Evolutionary conservation across 257 asterid genomes (phyloP).

Genomic region (Jacaranda mimosifolia): DNA sequence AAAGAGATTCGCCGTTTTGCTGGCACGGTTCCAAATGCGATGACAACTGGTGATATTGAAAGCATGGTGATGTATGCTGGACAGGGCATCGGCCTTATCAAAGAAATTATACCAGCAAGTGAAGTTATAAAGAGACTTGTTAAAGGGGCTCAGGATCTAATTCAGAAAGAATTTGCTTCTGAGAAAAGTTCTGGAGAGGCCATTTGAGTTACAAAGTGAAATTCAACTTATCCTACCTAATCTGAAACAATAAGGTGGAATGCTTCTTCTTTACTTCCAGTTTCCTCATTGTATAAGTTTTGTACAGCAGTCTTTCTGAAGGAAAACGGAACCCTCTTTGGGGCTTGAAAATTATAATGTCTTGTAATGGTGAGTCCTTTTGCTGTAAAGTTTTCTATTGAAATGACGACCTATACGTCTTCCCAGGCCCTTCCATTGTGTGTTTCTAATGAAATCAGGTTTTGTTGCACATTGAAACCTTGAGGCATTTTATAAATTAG

Average conservation of each 20-base stretch:
- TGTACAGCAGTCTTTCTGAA: background rate
- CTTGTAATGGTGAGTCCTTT: too few relatives aligned
- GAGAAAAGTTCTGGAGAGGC: slow-evolving; percentile 1
- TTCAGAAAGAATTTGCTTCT: slow-evolving; percentile 49
- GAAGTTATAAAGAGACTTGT: slow-evolving; percentile 69
- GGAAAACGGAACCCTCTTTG: background rate
- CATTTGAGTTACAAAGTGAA: background rate
- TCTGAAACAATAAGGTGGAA: too few relatives aligned
- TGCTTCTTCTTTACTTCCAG: background rate
- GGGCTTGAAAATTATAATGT: background rate
- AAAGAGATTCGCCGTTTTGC: slow-evolving; percentile 76
- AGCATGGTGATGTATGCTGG: slow-evolving; percentile 94
- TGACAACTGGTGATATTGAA: slow-evolving; percentile 75
- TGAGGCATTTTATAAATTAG: too few relatives aligned
- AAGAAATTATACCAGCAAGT: slow-evolving; percentile 74
- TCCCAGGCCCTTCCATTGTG: too few relatives aligned
- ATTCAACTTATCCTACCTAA: background rate
- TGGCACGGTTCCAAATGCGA: slow-evolving; percentile 77
- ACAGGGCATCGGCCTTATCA: slow-evolving; percentile 66
- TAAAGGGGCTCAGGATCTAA: slow-evolving; percentile 69
- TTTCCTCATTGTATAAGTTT: background rate
- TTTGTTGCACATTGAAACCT: too few relatives aligned
- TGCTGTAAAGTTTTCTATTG: too few relatives aligned
- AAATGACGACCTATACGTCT: too few relatives aligned
- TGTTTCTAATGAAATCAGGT: too few relatives aligned